A percentile compares a stretch with the other conserved stretches of the same genome.
These are phyloP conservation scores for Annulohypoxylon bovei DNA, from an alignment of 495 filamentous ascomycete species.

Conservation along the genomic window DNA sequence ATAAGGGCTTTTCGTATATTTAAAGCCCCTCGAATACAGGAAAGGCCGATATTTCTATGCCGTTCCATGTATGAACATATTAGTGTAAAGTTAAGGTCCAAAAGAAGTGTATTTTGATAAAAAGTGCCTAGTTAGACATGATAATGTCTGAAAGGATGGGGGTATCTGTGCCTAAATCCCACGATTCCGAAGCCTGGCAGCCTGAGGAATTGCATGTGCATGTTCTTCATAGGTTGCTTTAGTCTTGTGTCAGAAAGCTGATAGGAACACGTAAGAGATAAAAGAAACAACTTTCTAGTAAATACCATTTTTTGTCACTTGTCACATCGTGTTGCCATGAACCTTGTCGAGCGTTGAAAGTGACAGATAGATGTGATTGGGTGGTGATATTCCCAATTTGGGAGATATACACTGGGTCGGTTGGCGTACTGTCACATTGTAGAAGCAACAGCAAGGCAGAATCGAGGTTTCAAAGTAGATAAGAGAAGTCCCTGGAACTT, in stretches of 20 bases:
- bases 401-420: background rate
- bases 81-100: background rate
- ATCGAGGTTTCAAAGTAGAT: background rate
- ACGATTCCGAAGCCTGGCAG: background rate
- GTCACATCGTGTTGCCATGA: conserved; percentile 6
- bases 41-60: background rate
- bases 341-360: background rate
- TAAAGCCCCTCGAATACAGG: background rate
- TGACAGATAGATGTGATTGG: conserved; percentile 1
- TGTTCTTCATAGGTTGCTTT: background rate
- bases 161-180: background rate
- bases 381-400: conserved; percentile 3
- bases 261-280: conserved; percentile 8
- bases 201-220: background rate
- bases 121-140: too few species aligned
- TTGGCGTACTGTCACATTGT: background rate
- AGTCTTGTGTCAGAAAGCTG: background rate
- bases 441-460: background rate
- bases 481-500: background rate
- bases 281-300: background rate
- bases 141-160: background rate
- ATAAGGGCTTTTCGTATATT: background rate
- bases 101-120: too few species aligned
- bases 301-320: background rate
- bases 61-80: background rate